A percentile compares a stretch with the other conserved stretches of the same genome.
Evolutionary conservation across 176 grass and related monocot genomes (phyloP).

Genomic region (Bolboschoenus planiculmis): DNA sequence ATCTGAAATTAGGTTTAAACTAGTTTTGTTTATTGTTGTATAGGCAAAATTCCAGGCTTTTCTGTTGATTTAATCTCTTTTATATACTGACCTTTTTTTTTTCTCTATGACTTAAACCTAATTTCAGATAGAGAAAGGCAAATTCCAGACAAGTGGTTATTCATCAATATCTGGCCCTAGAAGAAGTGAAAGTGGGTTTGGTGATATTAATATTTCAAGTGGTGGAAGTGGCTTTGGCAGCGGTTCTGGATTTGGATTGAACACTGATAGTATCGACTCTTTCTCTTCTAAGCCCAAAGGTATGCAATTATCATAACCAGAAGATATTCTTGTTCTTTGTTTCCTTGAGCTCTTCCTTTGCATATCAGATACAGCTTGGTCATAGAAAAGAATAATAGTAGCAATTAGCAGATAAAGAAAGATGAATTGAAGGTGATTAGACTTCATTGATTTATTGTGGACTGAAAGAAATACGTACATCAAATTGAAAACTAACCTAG

Average conservation of each 20-base stretch:
- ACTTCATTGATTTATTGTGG: not conserved
- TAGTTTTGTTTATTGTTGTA: not conserved
- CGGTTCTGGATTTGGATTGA: slow-evolving; percentile 48
- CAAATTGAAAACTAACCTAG: not conserved
- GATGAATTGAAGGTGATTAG: not conserved
- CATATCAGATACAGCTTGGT: not conserved
- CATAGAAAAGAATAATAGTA: not conserved
- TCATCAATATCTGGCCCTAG: slow-evolving; percentile 40
- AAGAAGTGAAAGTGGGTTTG: slow-evolving; percentile 47
- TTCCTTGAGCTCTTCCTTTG: not conserved
- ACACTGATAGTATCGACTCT: slow-evolving; percentile 30
- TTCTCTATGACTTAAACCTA: not conserved
- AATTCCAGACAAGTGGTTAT: slow-evolving; percentile 41
- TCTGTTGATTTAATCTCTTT: not conserved
- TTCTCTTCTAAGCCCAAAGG: slow-evolving; percentile 63
- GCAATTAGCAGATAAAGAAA: not conserved
- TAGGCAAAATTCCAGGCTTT: not conserved
- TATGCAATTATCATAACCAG: slow-evolving; percentile 22
- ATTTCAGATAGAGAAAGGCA: slow-evolving; percentile 59
- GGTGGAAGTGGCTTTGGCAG: slow-evolving; percentile 40
- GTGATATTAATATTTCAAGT: slow-evolving; percentile 50
- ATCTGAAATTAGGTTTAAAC: no score
- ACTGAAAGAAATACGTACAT: not conserved
- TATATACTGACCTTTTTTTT: not conserved
- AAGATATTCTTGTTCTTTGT: not conserved